Conservation (phyloP, 345 rosid genomes). For the Euphorbia tirucalli region DNA sequence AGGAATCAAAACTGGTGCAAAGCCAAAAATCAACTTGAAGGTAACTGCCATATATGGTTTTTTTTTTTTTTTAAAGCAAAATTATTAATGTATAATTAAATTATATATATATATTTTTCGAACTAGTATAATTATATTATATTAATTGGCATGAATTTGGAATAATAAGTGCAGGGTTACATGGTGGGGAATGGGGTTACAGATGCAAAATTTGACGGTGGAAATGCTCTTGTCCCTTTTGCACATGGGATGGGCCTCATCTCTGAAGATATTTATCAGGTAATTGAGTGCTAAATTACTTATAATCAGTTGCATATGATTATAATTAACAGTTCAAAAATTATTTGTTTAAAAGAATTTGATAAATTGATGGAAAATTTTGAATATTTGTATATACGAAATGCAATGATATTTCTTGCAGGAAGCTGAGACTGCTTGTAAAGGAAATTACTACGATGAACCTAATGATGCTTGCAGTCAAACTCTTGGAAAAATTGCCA, state of each 20-base stretch:
- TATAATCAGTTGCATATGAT: too few species aligned
- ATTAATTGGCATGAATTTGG: background rate
- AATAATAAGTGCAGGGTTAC: constrained; percentile 34
- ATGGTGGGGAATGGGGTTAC: constrained; percentile 43
- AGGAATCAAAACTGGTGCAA: constrained; percentile 34
- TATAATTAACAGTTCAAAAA: too few species aligned
- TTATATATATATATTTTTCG: too few species aligned
- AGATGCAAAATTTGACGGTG: constrained; percentile 15
- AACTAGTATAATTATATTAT: too few species aligned
- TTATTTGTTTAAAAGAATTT: too few species aligned
- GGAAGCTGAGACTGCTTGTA: constrained; percentile 6
- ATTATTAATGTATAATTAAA: too few species aligned
- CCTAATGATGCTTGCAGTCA: background rate
- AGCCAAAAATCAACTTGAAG: constrained; percentile 42
- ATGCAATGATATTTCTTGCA: background rate
- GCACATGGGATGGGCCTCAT: constrained; percentile 47
- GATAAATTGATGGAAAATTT: background rate
- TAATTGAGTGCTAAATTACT: background rate
- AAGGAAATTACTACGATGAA: constrained; percentile 3
- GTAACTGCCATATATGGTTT: constrained; percentile 4
- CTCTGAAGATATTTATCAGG: constrained; percentile 37
- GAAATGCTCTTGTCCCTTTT: constrained; percentile 33
- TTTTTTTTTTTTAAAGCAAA: too few species aligned
- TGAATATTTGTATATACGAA: background rate
- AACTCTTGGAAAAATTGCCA: background rate